phyloP scores from a whole-genome alignment of 2,329 filamentous ascomycete genomes.

The Tympanopsis confertula region DNA sequence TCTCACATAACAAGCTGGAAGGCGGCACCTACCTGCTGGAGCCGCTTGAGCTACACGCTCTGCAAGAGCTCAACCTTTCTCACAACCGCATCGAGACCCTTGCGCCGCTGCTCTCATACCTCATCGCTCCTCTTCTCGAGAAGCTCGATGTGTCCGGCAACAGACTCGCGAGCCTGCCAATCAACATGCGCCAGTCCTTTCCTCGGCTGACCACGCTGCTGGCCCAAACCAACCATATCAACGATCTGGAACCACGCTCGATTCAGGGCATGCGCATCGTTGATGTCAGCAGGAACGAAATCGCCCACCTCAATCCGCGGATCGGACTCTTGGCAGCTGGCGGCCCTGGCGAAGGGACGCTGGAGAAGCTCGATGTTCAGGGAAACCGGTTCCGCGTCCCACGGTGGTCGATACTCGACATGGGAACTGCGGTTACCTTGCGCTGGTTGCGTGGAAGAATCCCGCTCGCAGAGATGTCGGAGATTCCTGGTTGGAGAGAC shows the following conservation, averaged over 20 bases:
- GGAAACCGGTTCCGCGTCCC: constrained; percentile 86
- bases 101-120: constrained; percentile 47
- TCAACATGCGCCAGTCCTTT: constrained; percentile 50
- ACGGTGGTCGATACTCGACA: constrained; percentile 69
- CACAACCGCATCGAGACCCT: constrained; percentile 65
- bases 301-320: constrained; percentile 67
- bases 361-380: constrained; percentile 62
- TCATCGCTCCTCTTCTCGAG: constrained; percentile 65
- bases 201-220: constrained; percentile 61
- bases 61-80: constrained; percentile 67
- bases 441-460: constrained; percentile 71
- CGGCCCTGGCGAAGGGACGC: constrained; percentile 37
- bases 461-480: constrained; percentile 44
- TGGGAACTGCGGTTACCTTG: constrained; percentile 76
- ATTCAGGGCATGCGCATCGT: constrained; percentile 66
- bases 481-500: constrained; percentile 6
- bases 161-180: constrained; percentile 60
- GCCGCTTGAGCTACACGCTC: constrained; percentile 55
- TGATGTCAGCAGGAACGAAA: constrained; percentile 76
- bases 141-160: constrained; percentile 77
- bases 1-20: constrained; percentile 64
- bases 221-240: constrained; percentile 68
- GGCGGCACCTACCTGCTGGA: constrained; percentile 55
- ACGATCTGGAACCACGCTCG: constrained; percentile 59
- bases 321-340: constrained; percentile 57